Percentiles rank a stretch among this genome's conserved stretches.
Evolutionary conservation across 192 early-diverging fungal genomes (phyloP).

Genomic region (Helicostylum pulchrum): DNA sequence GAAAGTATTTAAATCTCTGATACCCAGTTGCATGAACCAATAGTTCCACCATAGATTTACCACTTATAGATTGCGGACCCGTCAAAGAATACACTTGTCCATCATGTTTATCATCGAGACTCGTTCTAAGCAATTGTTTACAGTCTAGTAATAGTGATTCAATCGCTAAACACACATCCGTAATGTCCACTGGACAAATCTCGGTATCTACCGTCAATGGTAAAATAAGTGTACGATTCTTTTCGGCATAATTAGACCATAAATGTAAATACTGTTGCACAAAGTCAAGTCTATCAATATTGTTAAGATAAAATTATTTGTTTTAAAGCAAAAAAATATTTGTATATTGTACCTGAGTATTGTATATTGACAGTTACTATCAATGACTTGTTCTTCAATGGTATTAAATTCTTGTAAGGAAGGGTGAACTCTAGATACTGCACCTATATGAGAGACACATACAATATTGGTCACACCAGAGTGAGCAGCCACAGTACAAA

Average conservation of each 20-base stretch:
- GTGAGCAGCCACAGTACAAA: constrained; percentile 20
- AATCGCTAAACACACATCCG: constrained; percentile 21
- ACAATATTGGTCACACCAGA: constrained; percentile 29
- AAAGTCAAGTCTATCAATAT: constrained; percentile 30
- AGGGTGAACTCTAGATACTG: constrained; percentile 12
- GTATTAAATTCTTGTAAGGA: constrained; percentile 24
- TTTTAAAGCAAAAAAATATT: background rate
- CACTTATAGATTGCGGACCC: constrained; percentile 23
- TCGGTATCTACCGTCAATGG: constrained; percentile 17
- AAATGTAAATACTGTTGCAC: constrained; percentile 34
- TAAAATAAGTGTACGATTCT: constrained; percentile 19
- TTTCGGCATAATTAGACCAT: constrained; percentile 29
- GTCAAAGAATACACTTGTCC: constrained; percentile 32
- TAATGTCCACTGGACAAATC: constrained; percentile 28
- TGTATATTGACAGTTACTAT: constrained; percentile 22
- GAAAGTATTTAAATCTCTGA: constrained; percentile 8
- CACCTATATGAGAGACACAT: constrained; percentile 32
- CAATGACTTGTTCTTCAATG: constrained; percentile 29
- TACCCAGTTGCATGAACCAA: constrained; percentile 24
- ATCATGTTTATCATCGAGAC: constrained; percentile 19
- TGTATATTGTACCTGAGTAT: constrained; percentile 27
- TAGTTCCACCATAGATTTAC: constrained; percentile 19
- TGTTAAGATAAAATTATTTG: background rate
- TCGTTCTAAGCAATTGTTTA: background rate
- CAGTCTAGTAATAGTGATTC: constrained; percentile 1